A percentile compares a stretch with the other conserved stretches of the same genome.
These are phyloP conservation scores for Truncatella angustata DNA, from an alignment of 2,329 filamentous ascomycete species.

Conservation along the genomic window DNA sequence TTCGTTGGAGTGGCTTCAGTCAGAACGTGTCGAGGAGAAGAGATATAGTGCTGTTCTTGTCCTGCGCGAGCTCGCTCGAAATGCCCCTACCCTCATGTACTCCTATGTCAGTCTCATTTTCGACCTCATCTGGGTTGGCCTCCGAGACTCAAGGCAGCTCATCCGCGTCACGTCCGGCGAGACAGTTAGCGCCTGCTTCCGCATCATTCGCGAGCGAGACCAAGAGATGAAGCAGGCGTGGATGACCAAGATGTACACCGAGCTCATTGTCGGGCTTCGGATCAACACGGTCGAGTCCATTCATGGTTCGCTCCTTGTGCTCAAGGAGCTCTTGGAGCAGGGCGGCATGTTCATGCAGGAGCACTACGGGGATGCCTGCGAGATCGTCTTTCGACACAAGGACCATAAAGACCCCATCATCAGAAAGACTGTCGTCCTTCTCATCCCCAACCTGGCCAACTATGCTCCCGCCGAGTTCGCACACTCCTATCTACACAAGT, in stretches of 20 bases:
- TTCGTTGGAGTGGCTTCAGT: slow-evolving; percentile 93
- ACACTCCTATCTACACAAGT: slow-evolving; percentile 83
- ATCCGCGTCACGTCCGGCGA: slow-evolving; percentile 92
- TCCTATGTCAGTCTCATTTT: slow-evolving; percentile 93
- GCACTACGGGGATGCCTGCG: slow-evolving; percentile 86
- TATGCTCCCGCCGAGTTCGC: slow-evolving; percentile 92
- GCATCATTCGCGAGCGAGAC: slow-evolving; percentile 92
- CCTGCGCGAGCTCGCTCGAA: slow-evolving; percentile 84
- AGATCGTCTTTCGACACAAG: slow-evolving; percentile 88
- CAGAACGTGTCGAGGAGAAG: slow-evolving; percentile 88
- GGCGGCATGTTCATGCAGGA: slow-evolving; percentile 99
- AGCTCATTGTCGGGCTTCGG: slow-evolving; percentile 77
- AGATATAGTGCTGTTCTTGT: slow-evolving; percentile 91
- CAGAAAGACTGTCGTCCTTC: slow-evolving; percentile 81
- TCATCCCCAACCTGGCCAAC: slow-evolving; percentile 89
- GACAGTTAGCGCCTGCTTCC: slow-evolving; percentile 91
- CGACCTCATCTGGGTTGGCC: slow-evolving; percentile 92
- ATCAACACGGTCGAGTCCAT: slow-evolving; percentile 81
- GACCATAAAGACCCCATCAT: slow-evolving; percentile 89
- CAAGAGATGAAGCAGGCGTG: slow-evolving; percentile 81
- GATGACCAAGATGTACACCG: slow-evolving; percentile 88
- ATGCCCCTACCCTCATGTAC: slow-evolving; percentile 94
- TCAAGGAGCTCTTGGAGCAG: slow-evolving; percentile 90
- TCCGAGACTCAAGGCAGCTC: slow-evolving; percentile 84
- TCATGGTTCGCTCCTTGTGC: slow-evolving; percentile 88